Conservation (phyloP, 257 asterid genomes). For the Striga asiatica region DNA sequence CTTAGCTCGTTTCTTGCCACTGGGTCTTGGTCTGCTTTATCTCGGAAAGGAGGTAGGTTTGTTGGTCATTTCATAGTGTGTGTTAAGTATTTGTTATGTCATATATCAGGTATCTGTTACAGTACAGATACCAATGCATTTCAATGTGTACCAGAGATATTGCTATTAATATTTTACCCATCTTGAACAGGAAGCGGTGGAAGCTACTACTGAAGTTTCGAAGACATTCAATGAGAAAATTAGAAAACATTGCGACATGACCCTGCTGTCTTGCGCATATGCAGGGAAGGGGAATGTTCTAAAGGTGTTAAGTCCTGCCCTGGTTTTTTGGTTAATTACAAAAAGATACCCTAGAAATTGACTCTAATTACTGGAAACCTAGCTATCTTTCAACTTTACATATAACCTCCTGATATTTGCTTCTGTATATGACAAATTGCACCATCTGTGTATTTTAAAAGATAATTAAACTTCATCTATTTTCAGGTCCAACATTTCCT, state of each 20-base stretch:
- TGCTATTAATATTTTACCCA: conserved; percentile 7
- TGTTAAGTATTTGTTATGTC: neutral
- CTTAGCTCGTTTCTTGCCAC: conserved; percentile 69
- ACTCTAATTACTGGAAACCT: neutral
- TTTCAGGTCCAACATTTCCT: conserved; percentile 86
- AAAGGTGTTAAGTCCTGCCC: conserved; percentile 39
- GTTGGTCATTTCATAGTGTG: neutral
- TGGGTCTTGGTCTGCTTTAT: conserved; percentile 90
- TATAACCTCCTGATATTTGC: neutral
- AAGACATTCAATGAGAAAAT: conserved; percentile 77
- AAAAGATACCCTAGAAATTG: neutral
- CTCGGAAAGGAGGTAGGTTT: conserved; percentile 89
- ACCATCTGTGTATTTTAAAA: neutral
- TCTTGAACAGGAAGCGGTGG: conserved; percentile 62
- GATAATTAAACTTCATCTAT: conserved; percentile 18
- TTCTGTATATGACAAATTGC: neutral
- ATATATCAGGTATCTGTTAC: neutral
- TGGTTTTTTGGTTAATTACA: neutral
- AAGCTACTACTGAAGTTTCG: conserved; percentile 85
- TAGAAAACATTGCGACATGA: conserved; percentile 77
- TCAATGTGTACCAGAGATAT: neutral
- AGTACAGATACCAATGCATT: conserved; percentile 11
- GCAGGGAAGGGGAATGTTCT: conserved; percentile 97
- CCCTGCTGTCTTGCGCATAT: conserved; percentile 87
- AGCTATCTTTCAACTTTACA: neutral